These are phyloP conservation scores for Ilyonectria sp. DNA, from an alignment of 2,329 filamentous ascomycete species.

Conservation along the genomic window DNA sequence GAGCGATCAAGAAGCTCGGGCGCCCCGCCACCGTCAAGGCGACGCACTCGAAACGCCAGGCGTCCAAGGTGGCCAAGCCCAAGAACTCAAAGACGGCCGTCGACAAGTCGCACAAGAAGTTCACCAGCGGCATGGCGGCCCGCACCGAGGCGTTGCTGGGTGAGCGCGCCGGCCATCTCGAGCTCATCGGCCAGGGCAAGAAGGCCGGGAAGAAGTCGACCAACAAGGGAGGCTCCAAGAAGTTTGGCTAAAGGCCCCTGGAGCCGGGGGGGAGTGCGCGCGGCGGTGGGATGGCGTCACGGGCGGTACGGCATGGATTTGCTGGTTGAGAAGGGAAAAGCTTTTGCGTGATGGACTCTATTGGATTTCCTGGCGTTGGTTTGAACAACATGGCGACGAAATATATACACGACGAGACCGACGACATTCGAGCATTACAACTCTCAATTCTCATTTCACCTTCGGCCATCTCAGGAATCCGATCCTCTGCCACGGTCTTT, in stretches of 20 bases:
- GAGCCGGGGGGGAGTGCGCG: background rate
- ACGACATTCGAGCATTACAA: constrained; percentile 6
- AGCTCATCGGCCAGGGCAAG: constrained; percentile 71
- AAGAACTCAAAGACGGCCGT: constrained; percentile 62
- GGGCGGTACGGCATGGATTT: background rate
- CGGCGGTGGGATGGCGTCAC: constrained; percentile 7
- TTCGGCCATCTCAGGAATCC: background rate
- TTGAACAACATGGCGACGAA: constrained; percentile 14
- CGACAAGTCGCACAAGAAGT: constrained; percentile 70
- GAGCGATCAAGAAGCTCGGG: constrained; percentile 64
- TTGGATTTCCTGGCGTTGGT: constrained; percentile 24
- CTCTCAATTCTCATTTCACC: background rate
- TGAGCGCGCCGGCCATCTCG: constrained; percentile 72
- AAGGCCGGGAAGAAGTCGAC: constrained; percentile 60
- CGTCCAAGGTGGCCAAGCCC: constrained; percentile 65
- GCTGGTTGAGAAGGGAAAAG: background rate
- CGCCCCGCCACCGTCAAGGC: constrained; percentile 58
- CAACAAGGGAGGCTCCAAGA: constrained; percentile 66
- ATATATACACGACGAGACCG: constrained; percentile 19
- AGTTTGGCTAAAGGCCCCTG: constrained; percentile 64
- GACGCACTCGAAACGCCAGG: constrained; percentile 60
- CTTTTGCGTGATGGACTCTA: constrained; percentile 1
- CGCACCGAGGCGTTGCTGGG: constrained; percentile 72
- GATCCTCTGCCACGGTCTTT: background rate
- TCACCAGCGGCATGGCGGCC: constrained; percentile 67